Evolutionary conservation across 495 filamentous ascomycete genomes (phyloP), one percentile per base, ranked within the genome.

Genomic region (Penicillium lagena): DNA sequence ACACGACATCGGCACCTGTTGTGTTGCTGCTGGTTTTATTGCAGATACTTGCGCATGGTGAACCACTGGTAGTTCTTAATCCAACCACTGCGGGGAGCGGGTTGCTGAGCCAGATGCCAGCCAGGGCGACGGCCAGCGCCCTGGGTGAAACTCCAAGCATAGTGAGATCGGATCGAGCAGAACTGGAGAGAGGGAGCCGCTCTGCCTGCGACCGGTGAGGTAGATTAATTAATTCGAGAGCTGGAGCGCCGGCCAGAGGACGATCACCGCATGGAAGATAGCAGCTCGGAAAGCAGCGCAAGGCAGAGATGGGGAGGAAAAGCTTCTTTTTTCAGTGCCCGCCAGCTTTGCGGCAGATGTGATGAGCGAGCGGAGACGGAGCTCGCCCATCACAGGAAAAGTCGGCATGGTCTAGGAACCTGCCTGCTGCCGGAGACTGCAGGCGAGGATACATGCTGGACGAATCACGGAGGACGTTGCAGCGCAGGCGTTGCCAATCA

Each of bases 31-130:
- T 59, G 27, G 61, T 50, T 44, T 69, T 68, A 12, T 61, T 59
- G 52, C 79, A 82, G 12, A 67, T 50, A 28, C 60, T 54, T 10
- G 70, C 63, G 59, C 79, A 82, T 33, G 75, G 64, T 35, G 79
- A 82, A 32, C 76, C 75, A 3, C 63, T 47, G 0, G 77, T 72
- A 6, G 62, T 65, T 39, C 52, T 49, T 46, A 73, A 41, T 1
- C 48, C 62, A 14, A 47, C 37, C 38, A 46, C 60, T 35, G 34
- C 40, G 7, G 60, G 52, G 22, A 54, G 35, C 27, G 58, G 32
- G 38, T 46, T 54, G 42, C 41, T 51, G 12, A 63, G 36, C 22
- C 60, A 43, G 7, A 60, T 12, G 8, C 51, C 15, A 11, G 50
- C 52, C 7, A 50, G 29, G 12, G 43, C 5, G 10, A 48, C 17